Evolutionary conservation across 2,329 filamentous ascomycete genomes (phyloP), one percentile per base, ranked within the genome.

Genomic region (Penicillium sp.): DNA sequence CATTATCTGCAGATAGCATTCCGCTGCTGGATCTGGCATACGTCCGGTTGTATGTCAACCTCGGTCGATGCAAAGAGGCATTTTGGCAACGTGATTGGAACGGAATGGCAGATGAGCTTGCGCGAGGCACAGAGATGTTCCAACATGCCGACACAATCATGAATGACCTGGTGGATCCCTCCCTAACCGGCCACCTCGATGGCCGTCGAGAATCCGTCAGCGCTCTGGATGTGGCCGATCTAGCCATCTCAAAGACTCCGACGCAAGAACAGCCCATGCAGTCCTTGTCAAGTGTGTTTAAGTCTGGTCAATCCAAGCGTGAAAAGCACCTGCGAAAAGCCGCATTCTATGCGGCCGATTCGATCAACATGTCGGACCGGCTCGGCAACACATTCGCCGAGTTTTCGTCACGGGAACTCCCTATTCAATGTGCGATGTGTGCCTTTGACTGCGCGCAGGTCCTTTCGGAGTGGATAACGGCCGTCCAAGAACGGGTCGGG

Each of bases 81-180:
- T 91, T 96, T 63, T 96, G 91, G 89, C 86, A 92, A 62, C 82
- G 90, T 9, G 90, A 98, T 66, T 97, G 89, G 78, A 89, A 95
- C 55, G 87, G 86, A 4, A 89, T 97, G 82, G 87, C 89, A 0
- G 85, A 93, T 49, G 92, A 96, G 68, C 76, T 96, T 23, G 87
- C 88, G 2, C 81, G 83, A 29, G 88, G 89, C 12, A 80, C 81
- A 32, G 89, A 95, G 56, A 81, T 90, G 12, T 78, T 86, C 20
- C 86, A 88, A 56, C 84, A 89, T 62, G 81, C 82, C 13, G 86
- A 88, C 51, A 61, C 65, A 3, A 49, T 60, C 24, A 55, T 62
- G 13, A 52, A 63, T 6, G 68, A 68, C 8, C 55, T 65, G 3
- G 49, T 66, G 2, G 65, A 65, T n/a, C 62, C 61, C 0, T 64